These are phyloP conservation scores for Chlamydomonas asymmetrica DNA, from an alignment of 139 green algal genomes.

Conservation along the genomic window DNA sequence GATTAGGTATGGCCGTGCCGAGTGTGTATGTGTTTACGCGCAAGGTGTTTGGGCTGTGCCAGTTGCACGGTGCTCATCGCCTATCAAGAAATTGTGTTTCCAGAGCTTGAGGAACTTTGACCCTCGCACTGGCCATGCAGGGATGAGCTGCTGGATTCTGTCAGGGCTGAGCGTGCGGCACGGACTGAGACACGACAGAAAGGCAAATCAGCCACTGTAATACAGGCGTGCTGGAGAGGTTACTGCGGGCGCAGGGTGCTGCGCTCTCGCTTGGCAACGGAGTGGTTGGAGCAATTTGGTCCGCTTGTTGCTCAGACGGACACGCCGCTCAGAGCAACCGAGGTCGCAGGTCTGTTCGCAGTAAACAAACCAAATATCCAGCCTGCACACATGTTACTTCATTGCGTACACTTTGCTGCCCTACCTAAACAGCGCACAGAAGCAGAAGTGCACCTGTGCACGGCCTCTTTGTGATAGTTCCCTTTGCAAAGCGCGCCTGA, in stretches of 20 bases:
- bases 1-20: neutral
- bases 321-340: neutral
- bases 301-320: slow-evolving; percentile 3
- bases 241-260: slow-evolving; percentile 1
- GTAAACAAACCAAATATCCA: too few relatives aligned
- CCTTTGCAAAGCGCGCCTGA: too few relatives aligned
- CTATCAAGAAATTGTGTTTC: too few relatives aligned
- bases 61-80: too few relatives aligned
- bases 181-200: slow-evolving; percentile 19
- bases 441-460: too few relatives aligned
- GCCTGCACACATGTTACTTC: too few relatives aligned
- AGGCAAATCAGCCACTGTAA: slow-evolving; percentile 22
- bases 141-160: slow-evolving; percentile 50
- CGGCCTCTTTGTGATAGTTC: too few relatives aligned
- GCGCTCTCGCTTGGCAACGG: neutral
- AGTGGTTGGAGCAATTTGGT: slow-evolving; percentile 28
- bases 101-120: neutral
- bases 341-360: neutral
- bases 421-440: too few relatives aligned
- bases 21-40: neutral
- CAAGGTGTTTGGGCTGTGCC: too few relatives aligned
- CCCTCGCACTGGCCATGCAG: neutral
- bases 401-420: too few relatives aligned
- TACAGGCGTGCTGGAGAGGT: slow-evolving; percentile 51
- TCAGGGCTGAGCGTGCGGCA: slow-evolving; percentile 38